Conservation (phyloP, 805 yeast genomes). For the Candida wancherniae region DNA sequence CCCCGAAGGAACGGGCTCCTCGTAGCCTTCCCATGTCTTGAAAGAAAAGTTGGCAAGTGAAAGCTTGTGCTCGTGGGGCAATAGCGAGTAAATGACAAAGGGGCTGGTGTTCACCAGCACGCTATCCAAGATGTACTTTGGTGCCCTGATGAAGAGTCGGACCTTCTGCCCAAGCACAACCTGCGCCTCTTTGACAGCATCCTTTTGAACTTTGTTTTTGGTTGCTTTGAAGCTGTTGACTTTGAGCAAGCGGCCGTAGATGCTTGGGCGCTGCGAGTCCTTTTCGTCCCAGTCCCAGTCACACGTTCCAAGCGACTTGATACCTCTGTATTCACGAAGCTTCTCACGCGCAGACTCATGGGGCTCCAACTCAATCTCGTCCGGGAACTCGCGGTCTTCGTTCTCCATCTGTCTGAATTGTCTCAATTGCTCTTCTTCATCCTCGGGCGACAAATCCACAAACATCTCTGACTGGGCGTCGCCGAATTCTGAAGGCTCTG, state of each 20-base stretch:
- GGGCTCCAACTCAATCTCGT: constrained; percentile 85
- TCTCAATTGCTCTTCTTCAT: constrained; percentile 72
- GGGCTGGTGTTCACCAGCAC: constrained; percentile 44
- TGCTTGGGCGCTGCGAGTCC: constrained; percentile 70
- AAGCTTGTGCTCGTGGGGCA: constrained; percentile 81
- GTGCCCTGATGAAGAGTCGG: constrained; percentile 55
- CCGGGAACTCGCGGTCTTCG: constrained; percentile 92
- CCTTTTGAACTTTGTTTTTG: constrained; percentile 61
- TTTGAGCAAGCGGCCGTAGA: constrained; percentile 72
- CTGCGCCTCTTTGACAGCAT: constrained; percentile 42
- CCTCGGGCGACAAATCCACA: constrained; percentile 74
- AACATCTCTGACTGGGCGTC: constrained; percentile 47
- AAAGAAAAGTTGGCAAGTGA: constrained; percentile 79
- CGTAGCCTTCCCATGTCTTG: constrained; percentile 86
- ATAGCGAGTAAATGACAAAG: constrained; percentile 65
- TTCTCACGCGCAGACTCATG: constrained; percentile 69
- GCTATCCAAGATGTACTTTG: constrained; percentile 41
- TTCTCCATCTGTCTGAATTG: constrained; percentile 63
- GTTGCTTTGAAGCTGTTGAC: constrained; percentile 75
- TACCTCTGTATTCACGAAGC: constrained; percentile 76
- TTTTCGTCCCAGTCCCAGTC: constrained; percentile 84
- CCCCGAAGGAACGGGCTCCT: constrained; percentile 78
- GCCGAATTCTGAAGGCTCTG: constrained; percentile 44
- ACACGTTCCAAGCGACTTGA: constrained; percentile 73
- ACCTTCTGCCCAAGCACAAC: constrained; percentile 58